phyloP scores from a whole-genome alignment of 2,329 filamentous ascomycete species.

The Fusarium kyushuense region DNA sequence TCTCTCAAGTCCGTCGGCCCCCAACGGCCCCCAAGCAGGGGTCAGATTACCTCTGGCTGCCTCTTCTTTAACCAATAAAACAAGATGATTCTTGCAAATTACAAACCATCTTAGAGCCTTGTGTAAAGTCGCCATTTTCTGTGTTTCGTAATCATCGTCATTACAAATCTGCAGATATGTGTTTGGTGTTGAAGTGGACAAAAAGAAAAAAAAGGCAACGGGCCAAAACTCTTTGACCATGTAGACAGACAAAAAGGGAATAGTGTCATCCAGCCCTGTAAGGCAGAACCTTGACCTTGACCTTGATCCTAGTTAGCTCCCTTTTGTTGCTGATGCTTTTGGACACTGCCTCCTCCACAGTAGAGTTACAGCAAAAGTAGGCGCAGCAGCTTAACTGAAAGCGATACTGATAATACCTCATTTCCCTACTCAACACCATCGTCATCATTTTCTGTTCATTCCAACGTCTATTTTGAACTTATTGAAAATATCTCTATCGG shows the following conservation, averaged over 20 bases:
- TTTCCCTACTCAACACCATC: slow-evolving; percentile 4
- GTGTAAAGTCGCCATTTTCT: neutral
- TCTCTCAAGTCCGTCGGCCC: slow-evolving; percentile 18
- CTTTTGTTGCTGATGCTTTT: no score
- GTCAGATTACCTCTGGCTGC: slow-evolving; percentile 31
- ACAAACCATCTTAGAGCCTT: neutral
- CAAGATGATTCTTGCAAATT: neutral
- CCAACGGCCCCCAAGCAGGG: slow-evolving; percentile 36
- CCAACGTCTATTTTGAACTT: neutral
- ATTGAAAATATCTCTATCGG: neutral
- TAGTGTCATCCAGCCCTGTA: slow-evolving; percentile 35
- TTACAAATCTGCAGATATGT: neutral
- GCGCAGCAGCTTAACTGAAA: slow-evolving; percentile 18
- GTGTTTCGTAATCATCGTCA: neutral
- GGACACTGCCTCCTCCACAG: slow-evolving; percentile 32
- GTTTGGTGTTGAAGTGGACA: slow-evolving; percentile 18
- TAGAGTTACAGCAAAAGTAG: slow-evolving; percentile 3
- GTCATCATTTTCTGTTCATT: neutral
- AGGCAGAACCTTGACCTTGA: slow-evolving; percentile 30
- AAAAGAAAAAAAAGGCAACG: neutral
- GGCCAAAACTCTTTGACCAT: neutral
- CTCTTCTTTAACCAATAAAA: slow-evolving; percentile 19
- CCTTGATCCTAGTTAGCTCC: neutral
- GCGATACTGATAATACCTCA: slow-evolving; percentile 18
- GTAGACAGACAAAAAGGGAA: slow-evolving; percentile 14